Conservation (phyloP, 371 early-diverging fungal species). For the Apophysomyces sp. region DNA sequence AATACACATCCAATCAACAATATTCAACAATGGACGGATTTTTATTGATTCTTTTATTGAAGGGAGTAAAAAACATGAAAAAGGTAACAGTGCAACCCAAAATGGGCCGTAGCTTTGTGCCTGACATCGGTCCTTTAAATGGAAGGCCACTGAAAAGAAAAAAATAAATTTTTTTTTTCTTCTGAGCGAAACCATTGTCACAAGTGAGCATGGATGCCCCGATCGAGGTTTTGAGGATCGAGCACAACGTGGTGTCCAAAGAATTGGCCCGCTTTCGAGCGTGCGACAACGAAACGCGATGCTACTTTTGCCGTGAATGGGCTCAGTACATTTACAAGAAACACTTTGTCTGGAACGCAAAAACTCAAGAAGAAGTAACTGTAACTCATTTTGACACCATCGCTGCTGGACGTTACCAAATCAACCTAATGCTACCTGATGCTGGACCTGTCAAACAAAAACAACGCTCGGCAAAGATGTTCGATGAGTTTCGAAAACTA, state of each 20-base stretch:
- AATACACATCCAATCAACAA: no score
- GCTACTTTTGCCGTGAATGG: slow-evolving; percentile 86
- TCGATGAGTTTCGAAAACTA: slow-evolving; percentile 28
- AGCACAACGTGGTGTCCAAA: slow-evolving; percentile 61
- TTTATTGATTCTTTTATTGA: no score
- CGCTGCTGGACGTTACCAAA: slow-evolving; percentile 30
- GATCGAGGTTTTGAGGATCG: slow-evolving; percentile 41
- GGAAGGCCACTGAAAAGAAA: not conserved
- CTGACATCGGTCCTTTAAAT: slow-evolving; percentile 1
- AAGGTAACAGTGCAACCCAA: no score
- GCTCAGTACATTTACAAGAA: slow-evolving; percentile 78
- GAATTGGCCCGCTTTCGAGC: slow-evolving; percentile 74
- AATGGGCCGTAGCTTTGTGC: not conserved
- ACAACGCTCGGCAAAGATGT: slow-evolving; percentile 27
- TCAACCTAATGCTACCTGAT: slow-evolving; percentile 17
- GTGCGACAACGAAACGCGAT: slow-evolving; percentile 70
- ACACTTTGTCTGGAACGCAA: slow-evolving; percentile 54
- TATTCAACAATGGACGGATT: no score
- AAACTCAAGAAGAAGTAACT: slow-evolving; percentile 45
- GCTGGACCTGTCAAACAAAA: slow-evolving; percentile 8
- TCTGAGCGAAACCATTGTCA: slow-evolving; percentile 5
- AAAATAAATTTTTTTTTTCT: slow-evolving; percentile 13
- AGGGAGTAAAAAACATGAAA: no score
- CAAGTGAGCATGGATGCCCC: slow-evolving; percentile 34
- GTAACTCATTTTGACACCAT: slow-evolving; percentile 18